phyloP scores from a whole-genome alignment of 2,329 filamentous ascomycete genomes.

The Lanzia echinophila region DNA sequence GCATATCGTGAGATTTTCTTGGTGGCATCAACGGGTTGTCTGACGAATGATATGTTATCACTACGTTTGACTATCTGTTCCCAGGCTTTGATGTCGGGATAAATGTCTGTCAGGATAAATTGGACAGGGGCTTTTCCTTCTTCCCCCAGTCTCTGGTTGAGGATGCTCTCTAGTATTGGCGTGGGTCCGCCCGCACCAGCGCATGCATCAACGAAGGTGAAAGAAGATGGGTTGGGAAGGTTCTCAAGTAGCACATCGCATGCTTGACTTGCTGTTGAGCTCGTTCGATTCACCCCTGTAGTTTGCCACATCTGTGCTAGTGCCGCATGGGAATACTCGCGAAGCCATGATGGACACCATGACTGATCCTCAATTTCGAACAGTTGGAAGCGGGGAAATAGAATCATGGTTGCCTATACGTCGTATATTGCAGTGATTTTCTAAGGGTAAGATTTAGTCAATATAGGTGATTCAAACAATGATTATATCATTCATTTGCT shows the following conservation, averaged over 20 bases:
- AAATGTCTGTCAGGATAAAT: neutral
- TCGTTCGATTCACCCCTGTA: neutral
- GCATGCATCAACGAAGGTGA: neutral
- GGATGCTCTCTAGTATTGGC: neutral
- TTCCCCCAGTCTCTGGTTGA: neutral
- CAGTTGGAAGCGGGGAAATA: neutral
- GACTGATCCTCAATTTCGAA: neutral
- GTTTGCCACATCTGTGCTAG: neutral
- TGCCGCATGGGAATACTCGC: neutral
- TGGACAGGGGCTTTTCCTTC: neutral
- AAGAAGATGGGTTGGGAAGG: neutral
- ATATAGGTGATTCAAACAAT: neutral
- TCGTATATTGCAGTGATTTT: neutral
- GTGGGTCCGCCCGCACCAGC: neutral
- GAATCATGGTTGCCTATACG: neutral
- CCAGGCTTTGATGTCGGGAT: neutral
- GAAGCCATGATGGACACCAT: constrained; percentile 1
- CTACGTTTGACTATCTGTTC: neutral
- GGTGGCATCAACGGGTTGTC: neutral
- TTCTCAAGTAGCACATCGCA: neutral
- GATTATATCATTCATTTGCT: neutral
- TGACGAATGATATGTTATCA: neutral
- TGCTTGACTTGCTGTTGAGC: neutral
- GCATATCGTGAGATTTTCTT: neutral
- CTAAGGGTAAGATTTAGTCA: neutral